Base-by-base conservation (phyloP, 2,329 filamentous ascomycete genomes). In the Xylariaceae sp. region DNA sequence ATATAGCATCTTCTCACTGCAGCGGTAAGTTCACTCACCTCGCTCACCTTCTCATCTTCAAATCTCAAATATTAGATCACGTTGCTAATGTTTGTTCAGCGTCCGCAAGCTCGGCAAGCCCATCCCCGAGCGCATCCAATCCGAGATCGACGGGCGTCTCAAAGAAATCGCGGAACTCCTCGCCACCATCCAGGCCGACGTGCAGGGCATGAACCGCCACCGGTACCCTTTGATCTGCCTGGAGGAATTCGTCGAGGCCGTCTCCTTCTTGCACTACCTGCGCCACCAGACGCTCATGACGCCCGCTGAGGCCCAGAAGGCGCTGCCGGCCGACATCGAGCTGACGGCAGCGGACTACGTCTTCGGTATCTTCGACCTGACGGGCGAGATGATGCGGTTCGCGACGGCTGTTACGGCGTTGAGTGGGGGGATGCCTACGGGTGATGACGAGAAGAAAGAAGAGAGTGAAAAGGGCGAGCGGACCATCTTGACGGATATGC, bases 361-460 rank as follows among this genome's bases (percentile, higher is more conserved):
- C 59, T 87, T 94, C 63, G 94, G 93, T 7, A 76, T 99, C 2
- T 97, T 96, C 70, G 94, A 99, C 73, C 83, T 97, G 66, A 92
- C 92, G 1, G 94, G 94, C 45, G 94, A 99, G 77, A 81, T 97
- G 78, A 99, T 99, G 94, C 84, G 92, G 35, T 97, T 97, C 74
- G 92, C 91, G 0, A 94, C 96, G 54, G 92, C 92, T 4, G 86
- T 87, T 30, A 89, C 96, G 72, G 92, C 92, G 0, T 88, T 92
- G 4, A 87, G 79, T 6, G 88, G 88, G 11, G 76, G 76, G 48
- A 72, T 82, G 18, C 61, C 66, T 73, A 66, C 73, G 80, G 62
- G 79, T 77, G 35, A 55, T 2, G 35, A 18, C 61, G 57, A 54
- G 63, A 66, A 62, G 65, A 65, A 73, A 1, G 1, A 10, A 3